Conservation (phyloP, 2,329 filamentous ascomycete species). For the Aspergillus neoniger region DNA sequence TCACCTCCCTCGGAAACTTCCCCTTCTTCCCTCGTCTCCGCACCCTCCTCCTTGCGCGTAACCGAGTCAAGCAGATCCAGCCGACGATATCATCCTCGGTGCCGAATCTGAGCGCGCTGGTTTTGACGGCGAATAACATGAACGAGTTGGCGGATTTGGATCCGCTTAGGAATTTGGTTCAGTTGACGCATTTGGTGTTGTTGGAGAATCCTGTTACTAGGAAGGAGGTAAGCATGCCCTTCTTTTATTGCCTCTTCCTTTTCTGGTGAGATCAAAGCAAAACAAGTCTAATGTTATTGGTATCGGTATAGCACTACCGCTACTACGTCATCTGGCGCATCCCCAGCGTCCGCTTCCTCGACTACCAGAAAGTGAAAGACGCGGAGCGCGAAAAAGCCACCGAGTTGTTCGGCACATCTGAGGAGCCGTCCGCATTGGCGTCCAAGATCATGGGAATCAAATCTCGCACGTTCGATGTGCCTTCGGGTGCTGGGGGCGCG, state of each 20-base stretch:
- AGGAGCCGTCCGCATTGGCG: slow-evolving; percentile 78
- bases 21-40: slow-evolving; percentile 85
- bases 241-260: background rate
- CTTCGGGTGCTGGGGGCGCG: slow-evolving; percentile 41
- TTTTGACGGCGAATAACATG: slow-evolving; percentile 81
- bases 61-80: slow-evolving; percentile 82
- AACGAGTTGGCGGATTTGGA: slow-evolving; percentile 85
- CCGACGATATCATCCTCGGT: slow-evolving; percentile 70
- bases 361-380: slow-evolving; percentile 89
- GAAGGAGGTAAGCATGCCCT: slow-evolving; percentile 71
- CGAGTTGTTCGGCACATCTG: slow-evolving; percentile 78
- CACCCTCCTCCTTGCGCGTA: slow-evolving; percentile 85
- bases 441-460: slow-evolving; percentile 83
- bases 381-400: slow-evolving; percentile 73
- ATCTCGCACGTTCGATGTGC: slow-evolving; percentile 70
- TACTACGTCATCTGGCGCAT: slow-evolving; percentile 88
- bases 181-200: slow-evolving; percentile 77
- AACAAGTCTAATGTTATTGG: background rate
- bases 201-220: slow-evolving; percentile 86
- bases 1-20: slow-evolving; percentile 86
- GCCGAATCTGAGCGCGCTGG: slow-evolving; percentile 78
- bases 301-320: slow-evolving; percentile 72
- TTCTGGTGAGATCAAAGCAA: background rate
- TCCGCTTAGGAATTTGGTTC: slow-evolving; percentile 67
- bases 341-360: slow-evolving; percentile 82